phyloP scores from a whole-genome alignment of 1,284 basidiomycete genomes.

The Ustilago cynodontis region DNA sequence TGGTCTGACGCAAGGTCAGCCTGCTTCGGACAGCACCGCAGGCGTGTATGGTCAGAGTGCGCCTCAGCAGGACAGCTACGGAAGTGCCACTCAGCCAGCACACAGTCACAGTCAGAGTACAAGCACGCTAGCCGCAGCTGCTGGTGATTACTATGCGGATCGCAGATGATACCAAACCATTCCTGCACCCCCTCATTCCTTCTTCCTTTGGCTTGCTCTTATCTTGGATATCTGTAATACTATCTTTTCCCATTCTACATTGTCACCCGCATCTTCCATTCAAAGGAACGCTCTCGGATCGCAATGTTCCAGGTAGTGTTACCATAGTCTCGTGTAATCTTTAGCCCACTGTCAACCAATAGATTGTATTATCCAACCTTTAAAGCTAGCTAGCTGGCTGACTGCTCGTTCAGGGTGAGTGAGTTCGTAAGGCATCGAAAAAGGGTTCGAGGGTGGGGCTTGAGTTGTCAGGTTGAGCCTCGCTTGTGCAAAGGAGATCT shows the following conservation, averaged over 20 bases:
- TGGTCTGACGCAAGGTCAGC: constrained; percentile 11
- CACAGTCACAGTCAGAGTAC: constrained; percentile 31
- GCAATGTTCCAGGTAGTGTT: neutral
- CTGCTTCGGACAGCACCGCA: constrained; percentile 4
- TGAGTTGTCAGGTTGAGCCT: constrained; percentile 3
- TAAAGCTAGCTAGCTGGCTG: constrained; percentile 2
- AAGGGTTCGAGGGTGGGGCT: neutral
- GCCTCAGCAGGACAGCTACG: constrained; percentile 15
- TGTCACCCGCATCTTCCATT: constrained; percentile 3
- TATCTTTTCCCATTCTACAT: neutral
- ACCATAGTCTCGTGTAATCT: neutral
- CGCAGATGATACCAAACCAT: constrained; percentile 17
- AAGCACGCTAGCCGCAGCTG: constrained; percentile 43
- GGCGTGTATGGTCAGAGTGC: constrained; percentile 21
- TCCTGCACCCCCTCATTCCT: neutral
- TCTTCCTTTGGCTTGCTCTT: constrained; percentile 2
- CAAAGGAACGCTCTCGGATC: neutral
- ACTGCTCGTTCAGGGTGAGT: neutral
- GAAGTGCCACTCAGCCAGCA: constrained; percentile 6
- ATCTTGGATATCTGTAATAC: constrained; percentile 10
- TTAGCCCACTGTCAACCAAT: neutral
- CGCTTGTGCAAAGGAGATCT: constrained; percentile 3
- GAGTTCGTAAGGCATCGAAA: neutral
- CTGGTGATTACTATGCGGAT: constrained; percentile 38
- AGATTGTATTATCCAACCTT: neutral